Conservation (phyloP, 192 early-diverging fungal genomes). For the Chytriomyces sp. region DNA sequence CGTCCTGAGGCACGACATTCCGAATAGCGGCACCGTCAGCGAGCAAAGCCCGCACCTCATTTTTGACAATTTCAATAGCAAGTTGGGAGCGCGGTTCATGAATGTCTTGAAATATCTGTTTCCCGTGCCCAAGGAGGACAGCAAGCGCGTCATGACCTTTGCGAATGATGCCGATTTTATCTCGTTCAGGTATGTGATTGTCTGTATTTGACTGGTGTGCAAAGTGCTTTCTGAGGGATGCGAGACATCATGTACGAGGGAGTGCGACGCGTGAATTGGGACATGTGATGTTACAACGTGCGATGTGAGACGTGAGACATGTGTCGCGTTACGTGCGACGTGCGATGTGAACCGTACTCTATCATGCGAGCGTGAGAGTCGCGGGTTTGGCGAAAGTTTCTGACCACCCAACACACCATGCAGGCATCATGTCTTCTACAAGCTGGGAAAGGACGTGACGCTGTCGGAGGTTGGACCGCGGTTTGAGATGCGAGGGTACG, state of each 20-base stretch:
- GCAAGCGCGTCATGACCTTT: slow-evolving; percentile 97
- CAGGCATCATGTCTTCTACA: slow-evolving; percentile 94
- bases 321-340: too few species aligned
- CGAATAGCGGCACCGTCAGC: slow-evolving; percentile 93
- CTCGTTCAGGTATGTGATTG: slow-evolving; percentile 70
- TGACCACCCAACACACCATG: neutral
- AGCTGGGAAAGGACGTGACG: slow-evolving; percentile 88
- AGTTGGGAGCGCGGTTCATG: slow-evolving; percentile 74
- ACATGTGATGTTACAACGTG: too few species aligned
- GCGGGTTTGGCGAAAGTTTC: neutral
- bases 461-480: slow-evolving; percentile 96
- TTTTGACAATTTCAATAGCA: slow-evolving; percentile 91
- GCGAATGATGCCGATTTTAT: slow-evolving; percentile 95
- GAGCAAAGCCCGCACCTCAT: slow-evolving; percentile 97
- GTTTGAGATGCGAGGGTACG: slow-evolving; percentile 96
- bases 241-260: neutral
- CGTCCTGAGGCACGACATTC: slow-evolving; percentile 95
- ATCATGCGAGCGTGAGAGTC: too few species aligned
- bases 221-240: neutral
- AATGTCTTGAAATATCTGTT: slow-evolving; percentile 96
- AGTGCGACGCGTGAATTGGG: slow-evolving; percentile 26
- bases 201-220: neutral
- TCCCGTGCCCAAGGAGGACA: slow-evolving; percentile 95
- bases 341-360: too few species aligned
- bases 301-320: too few species aligned